Evolutionary conservation across 805 yeast genomes (phyloP).

Genomic region (Ogataea parapolymorpha): DNA sequence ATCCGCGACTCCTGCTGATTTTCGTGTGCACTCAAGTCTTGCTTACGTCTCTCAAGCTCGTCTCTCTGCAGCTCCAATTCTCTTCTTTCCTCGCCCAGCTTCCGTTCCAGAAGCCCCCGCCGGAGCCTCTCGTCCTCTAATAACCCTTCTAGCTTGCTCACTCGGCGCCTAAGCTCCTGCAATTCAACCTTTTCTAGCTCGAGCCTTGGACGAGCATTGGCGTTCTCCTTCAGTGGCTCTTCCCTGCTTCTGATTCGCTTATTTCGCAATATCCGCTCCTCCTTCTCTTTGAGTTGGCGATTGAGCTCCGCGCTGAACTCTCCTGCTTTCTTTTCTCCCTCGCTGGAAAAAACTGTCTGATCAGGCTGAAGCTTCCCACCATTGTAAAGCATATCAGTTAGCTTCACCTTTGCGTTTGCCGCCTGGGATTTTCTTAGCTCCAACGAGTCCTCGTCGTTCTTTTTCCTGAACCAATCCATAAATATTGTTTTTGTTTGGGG

Average conservation of each 20-base stretch:
- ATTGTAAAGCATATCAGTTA: slow-evolving; percentile 15
- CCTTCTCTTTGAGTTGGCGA: slow-evolving; percentile 19
- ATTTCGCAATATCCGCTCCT: slow-evolving; percentile 12
- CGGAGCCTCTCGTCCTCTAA: slow-evolving; percentile 6
- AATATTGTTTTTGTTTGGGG: slow-evolving; percentile 7
- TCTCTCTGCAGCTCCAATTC: slow-evolving; percentile 3
- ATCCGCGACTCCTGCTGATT: not conserved
- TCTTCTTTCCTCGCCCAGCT: slow-evolving; percentile 6
- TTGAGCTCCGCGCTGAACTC: slow-evolving; percentile 18
- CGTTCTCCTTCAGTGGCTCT: slow-evolving; percentile 3
- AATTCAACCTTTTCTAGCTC: slow-evolving; percentile 11
- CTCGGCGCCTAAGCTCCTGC: slow-evolving; percentile 6
- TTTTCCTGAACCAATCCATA: slow-evolving; percentile 9
- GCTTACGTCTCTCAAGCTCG: slow-evolving; percentile 2
- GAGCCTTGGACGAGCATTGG: slow-evolving; percentile 1
- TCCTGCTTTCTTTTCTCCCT: slow-evolving; percentile 13
- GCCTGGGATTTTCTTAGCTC: slow-evolving; percentile 17
- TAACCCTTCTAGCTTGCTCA: slow-evolving; percentile 4
- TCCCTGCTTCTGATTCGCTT: slow-evolving; percentile 8
- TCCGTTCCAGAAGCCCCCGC: slow-evolving; percentile 3
- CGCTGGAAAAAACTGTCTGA: slow-evolving; percentile 7
- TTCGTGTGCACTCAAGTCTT: not conserved
- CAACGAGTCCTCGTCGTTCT: slow-evolving; percentile 17
- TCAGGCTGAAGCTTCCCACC: slow-evolving; percentile 9
- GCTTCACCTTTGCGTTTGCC: slow-evolving; percentile 13